Conservation (phyloP, 371 early-diverging fungal species). For the Apophysomyces variabilis region DNA sequence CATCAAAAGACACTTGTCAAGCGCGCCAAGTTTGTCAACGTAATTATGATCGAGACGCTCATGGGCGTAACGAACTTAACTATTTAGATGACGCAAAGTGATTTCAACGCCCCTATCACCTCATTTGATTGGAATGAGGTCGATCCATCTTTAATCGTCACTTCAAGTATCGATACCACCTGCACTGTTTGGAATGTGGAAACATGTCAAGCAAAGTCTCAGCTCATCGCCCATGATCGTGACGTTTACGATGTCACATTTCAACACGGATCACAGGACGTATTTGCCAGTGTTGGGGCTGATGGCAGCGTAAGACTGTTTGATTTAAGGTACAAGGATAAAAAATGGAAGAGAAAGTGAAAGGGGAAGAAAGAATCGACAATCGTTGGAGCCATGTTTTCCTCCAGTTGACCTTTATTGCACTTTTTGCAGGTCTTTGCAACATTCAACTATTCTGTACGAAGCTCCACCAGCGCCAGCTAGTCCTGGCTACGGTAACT, state of each 20-base stretch:
- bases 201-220: constrained; percentile 93
- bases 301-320: constrained; percentile 98
- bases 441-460: constrained; percentile 96
- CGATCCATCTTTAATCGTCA: constrained; percentile 84
- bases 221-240: constrained; percentile 96
- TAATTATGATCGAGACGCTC: constrained; percentile 33
- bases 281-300: constrained; percentile 96
- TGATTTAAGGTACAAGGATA: constrained; percentile 74
- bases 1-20: constrained; percentile 35
- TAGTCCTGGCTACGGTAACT: constrained; percentile 32
- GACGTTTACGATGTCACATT: constrained; percentile 97
- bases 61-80: background rate
- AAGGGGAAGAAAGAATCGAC: no score
- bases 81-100: constrained; percentile 60
- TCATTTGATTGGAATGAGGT: constrained; percentile 96
- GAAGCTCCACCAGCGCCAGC: constrained; percentile 76
- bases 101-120: constrained; percentile 88
- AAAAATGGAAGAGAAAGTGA: background rate
- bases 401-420: background rate
- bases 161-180: constrained; percentile 95
- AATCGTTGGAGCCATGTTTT: no score
- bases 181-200: constrained; percentile 98
- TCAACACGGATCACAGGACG: constrained; percentile 78
- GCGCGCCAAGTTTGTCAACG: constrained; percentile 61
- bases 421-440: constrained; percentile 60